Evolutionary conservation across 1,139 yeast species (phyloP), one percentile per base, ranked within the genome.

Genomic region (Meyerozyma elateridarum): DNA sequence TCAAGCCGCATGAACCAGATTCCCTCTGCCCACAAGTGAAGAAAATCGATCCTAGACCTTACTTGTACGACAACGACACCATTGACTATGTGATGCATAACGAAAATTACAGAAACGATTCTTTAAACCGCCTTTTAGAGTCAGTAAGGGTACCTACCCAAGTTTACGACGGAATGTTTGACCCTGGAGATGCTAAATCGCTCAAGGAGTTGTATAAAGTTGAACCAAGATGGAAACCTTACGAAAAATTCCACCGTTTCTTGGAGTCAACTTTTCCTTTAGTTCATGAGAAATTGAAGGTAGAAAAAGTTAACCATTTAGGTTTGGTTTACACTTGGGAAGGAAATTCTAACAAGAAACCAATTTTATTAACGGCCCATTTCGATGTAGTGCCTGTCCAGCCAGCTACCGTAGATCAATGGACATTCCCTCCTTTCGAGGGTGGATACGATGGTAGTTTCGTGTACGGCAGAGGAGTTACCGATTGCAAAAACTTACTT

Each of bases 131-230:
- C 42, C 56, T 78, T 26, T 54, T 71, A 6, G 76, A 73, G 8
- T 79, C 88, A 1, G 64, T 84, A 19, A 66, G 65, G 44, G 59
- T 80, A 30, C 77, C 84, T 12, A 80, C 91, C 5, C 78, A 74
- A 44, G 68, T 76, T 12, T 74, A 61, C 39, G 93, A 83, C 49
- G 63, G 61, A 7, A 54, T 60, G 50, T 46, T 49, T 6, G 52
- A 52, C 32, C 64, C 62, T 0, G 46, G 47, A 9, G 31, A 43
- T 8, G 45, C 53, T 5, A 46, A 54, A 8, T 29, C 51, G 8
- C 36, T 43, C 28, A 51, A 54, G 15, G 59, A 55, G 15, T 46
- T 59, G 33, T 56, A 49, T 37, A 36, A 53, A 31, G 25, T 52
- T 22, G 61, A 56, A 28, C 45, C 45, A 0, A 32, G 33, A 28